These are phyloP conservation scores for Lithocarpus polystachyus DNA, from an alignment of 306 rosid genomes.

Conservation along the genomic window DNA sequence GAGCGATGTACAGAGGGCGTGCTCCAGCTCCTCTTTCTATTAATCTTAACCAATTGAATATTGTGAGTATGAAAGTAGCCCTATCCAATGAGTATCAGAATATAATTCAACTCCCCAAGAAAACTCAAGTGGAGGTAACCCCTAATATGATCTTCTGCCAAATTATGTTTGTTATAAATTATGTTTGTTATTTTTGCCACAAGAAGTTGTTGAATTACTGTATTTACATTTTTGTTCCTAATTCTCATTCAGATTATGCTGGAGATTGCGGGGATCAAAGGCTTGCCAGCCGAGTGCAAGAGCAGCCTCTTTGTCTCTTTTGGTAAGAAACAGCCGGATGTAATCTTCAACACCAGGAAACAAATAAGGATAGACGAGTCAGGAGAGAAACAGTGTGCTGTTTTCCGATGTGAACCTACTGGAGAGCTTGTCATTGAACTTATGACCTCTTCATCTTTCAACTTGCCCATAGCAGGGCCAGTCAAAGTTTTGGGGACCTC, in stretches of 20 bases:
- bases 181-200: background rate
- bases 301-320: slow-evolving; percentile 29
- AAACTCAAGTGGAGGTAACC: slow-evolving; percentile 35
- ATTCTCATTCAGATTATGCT: slow-evolving; percentile 40
- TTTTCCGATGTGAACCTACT: slow-evolving; percentile 38
- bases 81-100: slow-evolving; percentile 11
- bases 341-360: slow-evolving; percentile 21
- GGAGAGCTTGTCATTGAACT: slow-evolving; percentile 39
- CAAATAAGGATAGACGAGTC: slow-evolving; percentile 20
- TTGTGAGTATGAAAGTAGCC: background rate
- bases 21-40: slow-evolving; percentile 31
- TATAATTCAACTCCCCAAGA: slow-evolving; percentile 33
- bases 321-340: slow-evolving; percentile 29
- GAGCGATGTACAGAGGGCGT: slow-evolving; percentile 37
- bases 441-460: slow-evolving; percentile 17
- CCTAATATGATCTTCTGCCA: background rate
- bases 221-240: background rate
- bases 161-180: background rate
- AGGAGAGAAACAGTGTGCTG: slow-evolving; percentile 29
- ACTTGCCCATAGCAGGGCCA: slow-evolving; percentile 13
- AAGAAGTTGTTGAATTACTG: background rate
- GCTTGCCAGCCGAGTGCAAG: slow-evolving; percentile 14
- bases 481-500: slow-evolving; percentile 31
- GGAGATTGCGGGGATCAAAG: slow-evolving; percentile 43
- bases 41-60: slow-evolving; percentile 10